These are phyloP conservation scores for Rubroshorea leprosula DNA, from an alignment of 345 rosid genomes.

Conservation along the genomic window DNA sequence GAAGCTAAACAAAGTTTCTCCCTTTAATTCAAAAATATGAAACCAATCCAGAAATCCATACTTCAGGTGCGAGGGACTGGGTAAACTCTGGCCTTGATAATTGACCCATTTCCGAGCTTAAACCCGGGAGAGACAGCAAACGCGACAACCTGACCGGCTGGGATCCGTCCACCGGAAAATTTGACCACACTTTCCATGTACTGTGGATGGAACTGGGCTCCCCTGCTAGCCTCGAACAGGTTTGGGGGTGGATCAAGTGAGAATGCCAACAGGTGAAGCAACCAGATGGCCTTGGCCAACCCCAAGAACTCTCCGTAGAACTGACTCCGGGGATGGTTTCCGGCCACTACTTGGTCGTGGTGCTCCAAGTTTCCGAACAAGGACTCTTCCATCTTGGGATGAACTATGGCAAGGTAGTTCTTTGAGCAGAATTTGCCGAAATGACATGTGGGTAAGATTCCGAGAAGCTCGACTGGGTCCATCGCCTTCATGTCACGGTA, in stretches of 20 bases:
- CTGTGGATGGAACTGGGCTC: conserved; percentile 71
- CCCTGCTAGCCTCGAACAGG: conserved; percentile 79
- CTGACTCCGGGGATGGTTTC: conserved; percentile 79
- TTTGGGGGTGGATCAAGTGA: conserved; percentile 81
- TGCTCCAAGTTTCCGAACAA: conserved; percentile 84
- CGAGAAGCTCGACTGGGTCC: conserved; percentile 88
- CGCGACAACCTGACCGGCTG: conserved; percentile 70
- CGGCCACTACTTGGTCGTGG: conserved; percentile 48
- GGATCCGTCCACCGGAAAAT: conserved; percentile 49
- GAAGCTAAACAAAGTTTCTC: too few relatives aligned
- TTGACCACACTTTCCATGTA: conserved; percentile 86
- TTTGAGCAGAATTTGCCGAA: conserved; percentile 85
- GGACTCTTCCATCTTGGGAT: conserved; percentile 92
- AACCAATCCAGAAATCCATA: not conserved
- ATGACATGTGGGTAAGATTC: conserved; percentile 73
- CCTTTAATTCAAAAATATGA: not conserved
- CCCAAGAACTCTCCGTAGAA: conserved; percentile 77
- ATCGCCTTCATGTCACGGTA: conserved; percentile 88
- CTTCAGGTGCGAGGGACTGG: conserved; percentile 42
- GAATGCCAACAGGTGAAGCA: conserved; percentile 92
- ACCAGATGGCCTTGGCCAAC: conserved; percentile 78
- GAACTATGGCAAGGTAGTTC: conserved; percentile 76
- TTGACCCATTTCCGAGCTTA: conserved; percentile 66
- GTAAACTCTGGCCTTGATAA: conserved; percentile 84
- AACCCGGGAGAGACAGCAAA: conserved; percentile 90